phyloP scores from a whole-genome alignment of 257 asterid genomes.

The Petunia secreta region DNA sequence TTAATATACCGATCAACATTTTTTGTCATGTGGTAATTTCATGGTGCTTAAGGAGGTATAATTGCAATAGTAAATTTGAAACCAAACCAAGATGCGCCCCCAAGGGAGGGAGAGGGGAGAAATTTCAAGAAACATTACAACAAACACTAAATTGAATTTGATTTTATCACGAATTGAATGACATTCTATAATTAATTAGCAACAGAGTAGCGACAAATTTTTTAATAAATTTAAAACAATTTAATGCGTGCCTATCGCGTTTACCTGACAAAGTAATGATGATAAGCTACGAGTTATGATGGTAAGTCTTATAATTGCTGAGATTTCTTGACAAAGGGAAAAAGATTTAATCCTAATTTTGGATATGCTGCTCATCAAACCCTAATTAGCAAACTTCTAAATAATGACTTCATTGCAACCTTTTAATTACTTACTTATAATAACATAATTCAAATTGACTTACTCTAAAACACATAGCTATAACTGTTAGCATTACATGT shows the following conservation, averaged over 20 bases:
- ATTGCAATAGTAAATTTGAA: background rate
- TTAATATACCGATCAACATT: background rate
- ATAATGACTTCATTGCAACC: background rate
- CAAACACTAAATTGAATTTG: too few species aligned
- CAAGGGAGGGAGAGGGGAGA: background rate
- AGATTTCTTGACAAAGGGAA: background rate
- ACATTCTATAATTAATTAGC: too few species aligned
- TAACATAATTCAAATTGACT: background rate
- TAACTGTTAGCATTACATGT: background rate
- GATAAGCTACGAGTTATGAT: background rate
- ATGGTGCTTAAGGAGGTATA: background rate
- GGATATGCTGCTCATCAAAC: background rate
- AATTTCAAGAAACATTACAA: too few species aligned
- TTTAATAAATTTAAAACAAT: background rate
- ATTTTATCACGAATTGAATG: too few species aligned
- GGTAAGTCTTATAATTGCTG: background rate
- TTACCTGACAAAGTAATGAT: background rate
- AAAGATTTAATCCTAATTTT: background rate
- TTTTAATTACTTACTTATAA: background rate
- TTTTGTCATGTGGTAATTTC: background rate
- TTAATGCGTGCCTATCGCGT: background rate
- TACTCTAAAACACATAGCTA: background rate
- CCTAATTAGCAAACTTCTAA: background rate
- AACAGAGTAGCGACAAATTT: too few species aligned
- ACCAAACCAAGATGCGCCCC: background rate